Evolutionary conservation across 1,284 basidiomycete genomes (phyloP).

Genomic region (Fomitopsis pinicola): DNA sequence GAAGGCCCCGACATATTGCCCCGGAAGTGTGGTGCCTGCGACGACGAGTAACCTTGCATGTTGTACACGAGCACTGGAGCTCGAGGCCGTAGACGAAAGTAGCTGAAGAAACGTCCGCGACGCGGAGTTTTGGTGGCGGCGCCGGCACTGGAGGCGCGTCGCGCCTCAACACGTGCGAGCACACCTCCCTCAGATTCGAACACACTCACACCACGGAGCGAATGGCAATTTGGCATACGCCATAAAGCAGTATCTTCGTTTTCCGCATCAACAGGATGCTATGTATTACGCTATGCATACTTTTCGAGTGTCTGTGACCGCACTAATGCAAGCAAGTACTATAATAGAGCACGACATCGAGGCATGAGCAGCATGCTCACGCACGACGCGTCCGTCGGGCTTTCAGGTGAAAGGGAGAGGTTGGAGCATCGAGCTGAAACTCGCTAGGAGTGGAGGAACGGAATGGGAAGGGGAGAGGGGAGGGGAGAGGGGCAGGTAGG

Average conservation of each 20-base stretch:
- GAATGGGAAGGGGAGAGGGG: constrained; percentile 11
- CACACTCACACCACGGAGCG: too few species aligned
- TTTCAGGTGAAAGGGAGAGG: constrained; percentile 1
- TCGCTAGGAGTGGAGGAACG: constrained; percentile 7
- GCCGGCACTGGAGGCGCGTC: background rate
- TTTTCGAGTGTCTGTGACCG: constrained; percentile 26
- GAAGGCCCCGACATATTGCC: background rate
- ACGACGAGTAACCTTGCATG: background rate
- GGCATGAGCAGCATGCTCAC: constrained; percentile 10
- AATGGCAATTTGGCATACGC: background rate
- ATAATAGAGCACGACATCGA: constrained; percentile 21
- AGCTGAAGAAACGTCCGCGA: background rate
- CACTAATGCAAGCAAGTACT: constrained; percentile 30
- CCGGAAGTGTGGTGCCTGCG: background rate
- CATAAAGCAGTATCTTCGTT: constrained; percentile 7
- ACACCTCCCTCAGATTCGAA: too few species aligned
- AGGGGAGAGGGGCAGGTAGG: background rate
- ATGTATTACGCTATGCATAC: constrained; percentile 27
- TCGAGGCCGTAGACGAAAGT: background rate
- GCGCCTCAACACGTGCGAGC: background rate
- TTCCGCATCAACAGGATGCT: constrained; percentile 16
- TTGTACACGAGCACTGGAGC: background rate
- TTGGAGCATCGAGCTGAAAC: constrained; percentile 11
- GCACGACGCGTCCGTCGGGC: constrained; percentile 20
- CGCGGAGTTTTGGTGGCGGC: background rate